Percentiles rank a stretch among this genome's conserved stretches.
Evolutionary conservation across 257 asterid species (phyloP).

Genomic region (Solanum lignicaule): DNA sequence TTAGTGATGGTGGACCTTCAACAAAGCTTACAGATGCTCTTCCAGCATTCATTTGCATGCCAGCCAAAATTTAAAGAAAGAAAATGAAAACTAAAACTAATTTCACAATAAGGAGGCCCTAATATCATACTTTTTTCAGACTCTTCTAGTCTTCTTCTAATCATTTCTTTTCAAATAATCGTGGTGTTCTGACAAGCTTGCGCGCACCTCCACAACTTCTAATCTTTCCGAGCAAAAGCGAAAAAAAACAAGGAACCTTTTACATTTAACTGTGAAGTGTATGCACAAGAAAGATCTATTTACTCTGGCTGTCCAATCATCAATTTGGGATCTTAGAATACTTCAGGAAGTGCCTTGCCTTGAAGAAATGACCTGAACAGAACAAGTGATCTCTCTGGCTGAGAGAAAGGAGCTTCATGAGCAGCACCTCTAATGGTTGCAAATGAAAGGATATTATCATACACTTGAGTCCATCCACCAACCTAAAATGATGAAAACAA

Average conservation of each 20-base stretch:
- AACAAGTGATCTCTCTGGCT: conserved; percentile 63
- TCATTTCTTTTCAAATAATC: background rate
- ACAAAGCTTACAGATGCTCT: background rate
- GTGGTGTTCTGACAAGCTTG: background rate
- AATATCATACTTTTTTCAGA: background rate
- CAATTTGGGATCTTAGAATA: conserved; percentile 8
- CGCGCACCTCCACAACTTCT: background rate
- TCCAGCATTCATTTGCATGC: background rate
- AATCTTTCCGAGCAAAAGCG: background rate
- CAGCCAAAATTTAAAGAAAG: background rate
- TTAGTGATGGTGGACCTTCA: background rate
- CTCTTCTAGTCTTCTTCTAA: background rate
- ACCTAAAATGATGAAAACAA: conserved; percentile 44
- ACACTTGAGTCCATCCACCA: conserved; percentile 70
- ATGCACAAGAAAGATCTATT: conserved; percentile 1
- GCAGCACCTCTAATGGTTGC: conserved; percentile 69
- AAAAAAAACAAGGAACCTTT: background rate
- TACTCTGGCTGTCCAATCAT: background rate
- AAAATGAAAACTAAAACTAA: background rate
- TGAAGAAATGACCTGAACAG: conserved; percentile 50
- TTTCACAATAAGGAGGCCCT: background rate
- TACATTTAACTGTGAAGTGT: background rate
- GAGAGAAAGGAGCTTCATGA: conserved; percentile 74
- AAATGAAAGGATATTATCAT: conserved; percentile 50
- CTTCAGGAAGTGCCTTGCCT: conserved; percentile 47